Percentiles rank a stretch among this genome's conserved stretches.
These are phyloP conservation scores for Fusarium dimerum DNA, from an alignment of 2,329 filamentous ascomycete species.

Conservation along the genomic window DNA sequence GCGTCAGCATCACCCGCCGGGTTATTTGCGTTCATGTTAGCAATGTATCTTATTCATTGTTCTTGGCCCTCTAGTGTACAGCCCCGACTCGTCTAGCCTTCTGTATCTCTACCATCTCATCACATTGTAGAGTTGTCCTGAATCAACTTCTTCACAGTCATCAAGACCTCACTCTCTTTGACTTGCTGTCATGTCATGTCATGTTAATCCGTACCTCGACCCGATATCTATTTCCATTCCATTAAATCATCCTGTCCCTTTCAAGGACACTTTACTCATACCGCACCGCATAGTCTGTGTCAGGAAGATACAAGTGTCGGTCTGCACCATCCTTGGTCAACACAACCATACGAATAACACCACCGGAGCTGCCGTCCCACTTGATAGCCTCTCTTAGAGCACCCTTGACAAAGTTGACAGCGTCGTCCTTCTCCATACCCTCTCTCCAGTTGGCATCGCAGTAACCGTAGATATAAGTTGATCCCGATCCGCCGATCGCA, in stretches of 20 bases:
- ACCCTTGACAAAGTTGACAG: slow-evolving; percentile 89
- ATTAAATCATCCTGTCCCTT: slow-evolving; percentile 19
- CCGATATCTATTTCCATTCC: slow-evolving; percentile 10
- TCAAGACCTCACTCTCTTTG: slow-evolving; percentile 7
- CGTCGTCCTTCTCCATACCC: slow-evolving; percentile 89
- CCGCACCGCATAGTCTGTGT: slow-evolving; percentile 79
- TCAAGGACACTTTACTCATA: slow-evolving; percentile 52
- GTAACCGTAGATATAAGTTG: slow-evolving; percentile 99
- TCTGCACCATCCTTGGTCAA: slow-evolving; percentile 86
- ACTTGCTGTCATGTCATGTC: slow-evolving; percentile 15
- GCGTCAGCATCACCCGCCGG: too few relatives aligned
- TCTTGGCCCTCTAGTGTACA: slow-evolving; percentile 34
- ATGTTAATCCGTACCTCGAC: slow-evolving; percentile 16
- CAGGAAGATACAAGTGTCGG: slow-evolving; percentile 92
- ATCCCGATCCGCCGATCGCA: slow-evolving; percentile 93
- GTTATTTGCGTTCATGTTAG: neutral
- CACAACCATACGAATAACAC: slow-evolving; percentile 97
- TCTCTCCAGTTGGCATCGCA: slow-evolving; percentile 96
- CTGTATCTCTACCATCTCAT: slow-evolving; percentile 8
- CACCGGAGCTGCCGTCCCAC: slow-evolving; percentile 98
- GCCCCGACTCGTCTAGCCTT: slow-evolving; percentile 26
- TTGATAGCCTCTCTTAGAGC: slow-evolving; percentile 94
- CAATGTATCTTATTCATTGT: slow-evolving; percentile 25
- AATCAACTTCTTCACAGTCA: slow-evolving; percentile 7
- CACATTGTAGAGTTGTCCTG: slow-evolving; percentile 5